A percentile compares a stretch with the other conserved stretches of the same genome.
Evolutionary conservation across 1,139 yeast species (phyloP).

Genomic region (Blastobotrys aristatus): DNA sequence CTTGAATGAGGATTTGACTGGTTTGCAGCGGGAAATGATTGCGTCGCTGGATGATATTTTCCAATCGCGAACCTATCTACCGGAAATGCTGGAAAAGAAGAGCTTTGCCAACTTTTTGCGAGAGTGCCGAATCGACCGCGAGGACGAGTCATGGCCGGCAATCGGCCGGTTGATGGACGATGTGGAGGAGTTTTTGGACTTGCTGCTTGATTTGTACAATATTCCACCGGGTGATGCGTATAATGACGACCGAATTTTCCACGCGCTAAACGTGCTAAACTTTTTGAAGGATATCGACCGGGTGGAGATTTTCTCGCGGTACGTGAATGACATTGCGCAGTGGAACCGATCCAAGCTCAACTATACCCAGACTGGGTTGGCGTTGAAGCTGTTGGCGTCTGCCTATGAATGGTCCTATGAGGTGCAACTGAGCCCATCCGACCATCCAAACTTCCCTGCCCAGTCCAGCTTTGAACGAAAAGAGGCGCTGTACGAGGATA

Average conservation of each 20-base stretch:
- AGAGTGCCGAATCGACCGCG: slow-evolving; percentile 54
- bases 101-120: slow-evolving; percentile 50
- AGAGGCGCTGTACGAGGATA: slow-evolving; percentile 63
- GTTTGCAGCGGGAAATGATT: slow-evolving; percentile 52
- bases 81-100: slow-evolving; percentile 51
- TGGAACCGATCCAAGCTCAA: slow-evolving; percentile 57
- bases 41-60: slow-evolving; percentile 58
- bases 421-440: slow-evolving; percentile 49
- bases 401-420: slow-evolving; percentile 75
- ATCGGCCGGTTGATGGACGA: slow-evolving; percentile 52
- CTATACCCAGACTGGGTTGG: slow-evolving; percentile 76
- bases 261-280: slow-evolving; percentile 69
- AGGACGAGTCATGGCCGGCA: slow-evolving; percentile 59
- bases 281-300: slow-evolving; percentile 73
- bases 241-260: slow-evolving; percentile 82
- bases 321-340: slow-evolving; percentile 70
- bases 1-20: slow-evolving; percentile 53
- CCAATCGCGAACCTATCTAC: slow-evolving; percentile 48
- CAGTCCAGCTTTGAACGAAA: slow-evolving; percentile 81
- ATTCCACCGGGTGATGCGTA: slow-evolving; percentile 82
- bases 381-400: slow-evolving; percentile 70
- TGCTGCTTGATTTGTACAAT: slow-evolving; percentile 60
- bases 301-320: slow-evolving; percentile 75
- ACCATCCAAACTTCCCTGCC: slow-evolving; percentile 68
- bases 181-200: slow-evolving; percentile 57